These are phyloP conservation scores for Stephanodiscus minutulus DNA, from an alignment of 108 stramenopile species.

Conservation along the genomic window DNA sequence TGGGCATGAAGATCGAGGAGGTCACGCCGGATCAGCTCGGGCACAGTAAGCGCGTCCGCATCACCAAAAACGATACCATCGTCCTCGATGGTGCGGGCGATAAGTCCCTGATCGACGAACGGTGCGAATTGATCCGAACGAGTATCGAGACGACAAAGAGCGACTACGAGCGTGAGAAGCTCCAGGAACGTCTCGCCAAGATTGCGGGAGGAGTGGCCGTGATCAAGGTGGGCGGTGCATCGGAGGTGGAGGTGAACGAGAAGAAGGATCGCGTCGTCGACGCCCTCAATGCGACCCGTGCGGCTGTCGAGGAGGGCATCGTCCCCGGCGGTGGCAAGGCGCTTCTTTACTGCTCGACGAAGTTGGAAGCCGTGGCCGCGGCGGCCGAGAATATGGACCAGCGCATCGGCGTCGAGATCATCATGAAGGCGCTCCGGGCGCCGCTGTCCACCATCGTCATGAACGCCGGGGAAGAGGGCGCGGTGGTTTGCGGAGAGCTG, in stretches of 20 bases:
- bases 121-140: slow-evolving; percentile 93
- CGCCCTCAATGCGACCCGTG: slow-evolving; percentile 99
- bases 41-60: slow-evolving; percentile 88
- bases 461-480: slow-evolving; percentile 98
- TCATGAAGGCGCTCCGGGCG: slow-evolving; percentile 92
- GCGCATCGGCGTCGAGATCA: slow-evolving; percentile 97
- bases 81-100: slow-evolving; percentile 95
- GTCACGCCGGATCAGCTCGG: slow-evolving; percentile 91
- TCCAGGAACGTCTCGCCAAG: slow-evolving; percentile 99
- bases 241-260: slow-evolving; percentile 98
- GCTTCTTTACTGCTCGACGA: slow-evolving; percentile 96
- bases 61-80: slow-evolving; percentile 99
- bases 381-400: slow-evolving; percentile 97
- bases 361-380: slow-evolving; percentile 75
- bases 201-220: slow-evolving; percentile 98
- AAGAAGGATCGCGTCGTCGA: slow-evolving; percentile 99
- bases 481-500: slow-evolving; percentile 96
- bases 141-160: slow-evolving; percentile 95
- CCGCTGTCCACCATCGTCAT: slow-evolving; percentile 92
- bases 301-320: slow-evolving; percentile 99
- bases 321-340: slow-evolving; percentile 99
- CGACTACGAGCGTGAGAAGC: slow-evolving; percentile 99
- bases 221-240: slow-evolving; percentile 98
- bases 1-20: slow-evolving; percentile 98
- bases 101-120: slow-evolving; percentile 85